Conservation (phyloP, 257 asterid genomes). For the Solanum chilense region DNA sequence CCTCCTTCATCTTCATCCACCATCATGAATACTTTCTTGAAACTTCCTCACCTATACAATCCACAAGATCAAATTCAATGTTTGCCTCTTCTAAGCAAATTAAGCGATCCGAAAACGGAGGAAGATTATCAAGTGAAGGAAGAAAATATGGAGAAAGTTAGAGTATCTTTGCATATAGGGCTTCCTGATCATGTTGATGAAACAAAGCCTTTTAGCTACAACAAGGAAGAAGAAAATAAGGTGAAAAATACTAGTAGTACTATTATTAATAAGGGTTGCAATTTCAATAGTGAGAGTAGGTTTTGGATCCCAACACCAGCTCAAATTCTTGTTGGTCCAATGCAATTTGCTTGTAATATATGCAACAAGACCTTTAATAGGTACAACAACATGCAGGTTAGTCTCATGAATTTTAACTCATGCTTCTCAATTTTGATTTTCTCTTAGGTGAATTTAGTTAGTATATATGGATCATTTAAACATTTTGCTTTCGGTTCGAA, state of each 20-base stretch:
- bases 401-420: neutral
- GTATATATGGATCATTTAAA: neutral
- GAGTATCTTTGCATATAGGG: slow-evolving; percentile 70
- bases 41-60: slow-evolving; percentile 31
- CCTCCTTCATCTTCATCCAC: slow-evolving; percentile 3
- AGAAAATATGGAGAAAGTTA: slow-evolving; percentile 29
- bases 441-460: neutral
- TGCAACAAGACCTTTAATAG: slow-evolving; percentile 89
- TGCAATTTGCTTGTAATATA: slow-evolving; percentile 79
- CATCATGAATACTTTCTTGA: slow-evolving; percentile 31
- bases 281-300: slow-evolving; percentile 28
- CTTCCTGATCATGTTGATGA: slow-evolving; percentile 29
- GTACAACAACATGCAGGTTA: slow-evolving; percentile 97
- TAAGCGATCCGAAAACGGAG: slow-evolving; percentile 28
- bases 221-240: slow-evolving; percentile 12
- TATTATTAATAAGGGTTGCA: slow-evolving; percentile 2
- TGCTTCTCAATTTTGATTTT: neutral
- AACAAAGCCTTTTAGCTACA: neutral
- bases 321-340: slow-evolving; percentile 90
- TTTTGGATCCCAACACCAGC: slow-evolving; percentile 93
- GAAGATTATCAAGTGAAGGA: slow-evolving; percentile 9
- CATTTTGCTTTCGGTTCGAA: neutral
- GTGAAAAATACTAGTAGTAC: slow-evolving; percentile 1
- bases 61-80: slow-evolving; percentile 28
- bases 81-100: slow-evolving; percentile 64